These are phyloP conservation scores for Crithidia fasciculata DNA, from an alignment of 208 protist genomes.

Conservation along the genomic window DNA sequence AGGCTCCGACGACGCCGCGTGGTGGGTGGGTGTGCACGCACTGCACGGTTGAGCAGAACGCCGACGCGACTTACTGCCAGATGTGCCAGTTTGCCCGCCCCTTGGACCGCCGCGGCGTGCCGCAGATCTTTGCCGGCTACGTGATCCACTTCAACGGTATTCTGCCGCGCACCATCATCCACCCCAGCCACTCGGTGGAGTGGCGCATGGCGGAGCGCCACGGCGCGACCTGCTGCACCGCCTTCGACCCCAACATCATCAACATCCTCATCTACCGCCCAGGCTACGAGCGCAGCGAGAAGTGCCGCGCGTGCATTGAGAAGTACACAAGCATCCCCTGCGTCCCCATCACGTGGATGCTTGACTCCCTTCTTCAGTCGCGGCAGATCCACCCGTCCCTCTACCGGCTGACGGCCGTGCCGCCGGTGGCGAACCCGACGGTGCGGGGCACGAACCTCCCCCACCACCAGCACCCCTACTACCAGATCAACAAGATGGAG, in stretches of 20 bases:
- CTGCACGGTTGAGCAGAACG: slow-evolving; percentile 58
- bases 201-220: slow-evolving; percentile 92
- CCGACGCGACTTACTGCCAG: slow-evolving; percentile 60
- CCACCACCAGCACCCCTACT: slow-evolving; percentile 90
- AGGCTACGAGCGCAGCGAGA: slow-evolving; percentile 92
- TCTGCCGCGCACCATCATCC: slow-evolving; percentile 79
- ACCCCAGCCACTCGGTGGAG: slow-evolving; percentile 88
- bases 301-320: slow-evolving; percentile 78
- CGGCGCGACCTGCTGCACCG: slow-evolving; percentile 67
- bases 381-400: slow-evolving; percentile 82
- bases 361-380: slow-evolving; percentile 89
- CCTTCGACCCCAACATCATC: slow-evolving; percentile 63
- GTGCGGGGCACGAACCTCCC: slow-evolving; percentile 66
- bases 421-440: slow-evolving; percentile 75
- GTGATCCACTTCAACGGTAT: slow-evolving; percentile 91
- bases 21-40: slow-evolving; percentile 63
- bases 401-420: slow-evolving; percentile 74
- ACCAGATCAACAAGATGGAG: slow-evolving; percentile 80
- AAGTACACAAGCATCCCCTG: slow-evolving; percentile 49
- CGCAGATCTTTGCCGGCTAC: slow-evolving; percentile 88
- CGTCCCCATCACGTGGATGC: slow-evolving; percentile 88
- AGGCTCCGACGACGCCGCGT: background rate
- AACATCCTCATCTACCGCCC: slow-evolving; percentile 84
- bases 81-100: slow-evolving; percentile 74
- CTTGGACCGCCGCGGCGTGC: slow-evolving; percentile 71